Evolutionary conservation across 208 protist genomes (phyloP).

Genomic region (Novymonas esmeraldas): DNA sequence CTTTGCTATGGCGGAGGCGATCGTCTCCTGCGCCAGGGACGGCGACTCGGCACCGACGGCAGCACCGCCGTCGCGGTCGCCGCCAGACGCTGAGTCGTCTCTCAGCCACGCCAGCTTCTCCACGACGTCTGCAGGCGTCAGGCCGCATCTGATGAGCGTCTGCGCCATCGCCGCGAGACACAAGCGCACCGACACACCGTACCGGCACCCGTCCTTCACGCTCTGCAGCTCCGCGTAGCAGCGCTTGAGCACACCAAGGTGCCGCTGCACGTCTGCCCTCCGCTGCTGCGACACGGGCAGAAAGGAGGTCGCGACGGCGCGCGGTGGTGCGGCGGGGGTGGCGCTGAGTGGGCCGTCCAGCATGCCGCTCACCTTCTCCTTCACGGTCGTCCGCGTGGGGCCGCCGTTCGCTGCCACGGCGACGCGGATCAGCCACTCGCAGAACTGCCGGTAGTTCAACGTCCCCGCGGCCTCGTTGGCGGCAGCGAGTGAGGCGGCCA

Average conservation of each 20-base stretch:
- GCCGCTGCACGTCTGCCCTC: constrained; percentile 24
- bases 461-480: constrained; percentile 45
- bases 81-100: background rate
- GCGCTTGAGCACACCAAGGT: constrained; percentile 25
- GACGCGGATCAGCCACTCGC: constrained; percentile 78
- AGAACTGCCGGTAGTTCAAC: constrained; percentile 85
- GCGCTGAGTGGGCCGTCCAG: constrained; percentile 40
- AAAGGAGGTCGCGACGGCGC: constrained; percentile 14
- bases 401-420: constrained; percentile 55
- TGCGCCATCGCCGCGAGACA: constrained; percentile 14
- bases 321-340: constrained; percentile 10
- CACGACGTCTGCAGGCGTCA: constrained; percentile 17
- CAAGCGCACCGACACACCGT: constrained; percentile 23
- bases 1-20: constrained; percentile 9
- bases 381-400: constrained; percentile 26
- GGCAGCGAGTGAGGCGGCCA: constrained; percentile 14
- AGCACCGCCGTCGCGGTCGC: background rate
- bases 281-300: constrained; percentile 47
- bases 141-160: constrained; percentile 1
- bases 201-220: constrained; percentile 14
- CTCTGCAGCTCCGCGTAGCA: constrained; percentile 35
- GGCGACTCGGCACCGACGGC: background rate
- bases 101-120: constrained; percentile 28
- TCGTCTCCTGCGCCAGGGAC: constrained; percentile 23
- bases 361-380: constrained; percentile 51